Conservation (phyloP, 163 green algal genomes). For the Scenedesmus sp. region DNA sequence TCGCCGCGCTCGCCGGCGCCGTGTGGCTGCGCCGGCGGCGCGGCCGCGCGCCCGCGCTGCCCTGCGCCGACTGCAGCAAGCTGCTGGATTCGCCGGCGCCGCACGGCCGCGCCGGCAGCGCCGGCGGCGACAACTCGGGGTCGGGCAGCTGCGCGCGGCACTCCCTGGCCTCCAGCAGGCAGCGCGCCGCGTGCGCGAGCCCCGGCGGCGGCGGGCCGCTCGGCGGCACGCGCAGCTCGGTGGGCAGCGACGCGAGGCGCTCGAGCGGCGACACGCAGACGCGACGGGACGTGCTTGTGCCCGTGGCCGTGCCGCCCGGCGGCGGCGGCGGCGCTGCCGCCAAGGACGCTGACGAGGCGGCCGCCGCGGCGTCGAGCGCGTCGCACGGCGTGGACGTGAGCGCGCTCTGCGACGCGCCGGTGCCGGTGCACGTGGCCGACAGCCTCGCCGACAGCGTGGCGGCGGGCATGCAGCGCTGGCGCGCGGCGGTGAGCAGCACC, state of each 20-base stretch:
- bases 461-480: conserved; percentile 34
- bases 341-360: no score
- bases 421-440: conserved; percentile 5
- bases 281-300: no score
- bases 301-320: no score
- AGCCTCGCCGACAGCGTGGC: conserved; percentile 10
- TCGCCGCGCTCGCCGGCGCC: background rate
- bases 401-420: background rate
- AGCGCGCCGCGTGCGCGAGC: background rate
- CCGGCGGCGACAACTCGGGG: background rate
- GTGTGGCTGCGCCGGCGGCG: background rate
- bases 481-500: conserved; percentile 28
- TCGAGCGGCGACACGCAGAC: no score
- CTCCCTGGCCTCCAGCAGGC: background rate
- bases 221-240: background rate
- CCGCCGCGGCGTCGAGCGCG: no score
- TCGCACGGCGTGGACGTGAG: background rate
- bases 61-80: background rate
- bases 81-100: background rate
- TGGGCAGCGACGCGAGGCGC: background rate
- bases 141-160: background rate
- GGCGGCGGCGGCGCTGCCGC: no score
- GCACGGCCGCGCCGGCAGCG: background rate
- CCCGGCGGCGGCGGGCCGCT: background rate
- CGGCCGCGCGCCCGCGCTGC: background rate